Conservation (phyloP, 768 basidiomycete species). For the Trametes coccinea region DNA sequence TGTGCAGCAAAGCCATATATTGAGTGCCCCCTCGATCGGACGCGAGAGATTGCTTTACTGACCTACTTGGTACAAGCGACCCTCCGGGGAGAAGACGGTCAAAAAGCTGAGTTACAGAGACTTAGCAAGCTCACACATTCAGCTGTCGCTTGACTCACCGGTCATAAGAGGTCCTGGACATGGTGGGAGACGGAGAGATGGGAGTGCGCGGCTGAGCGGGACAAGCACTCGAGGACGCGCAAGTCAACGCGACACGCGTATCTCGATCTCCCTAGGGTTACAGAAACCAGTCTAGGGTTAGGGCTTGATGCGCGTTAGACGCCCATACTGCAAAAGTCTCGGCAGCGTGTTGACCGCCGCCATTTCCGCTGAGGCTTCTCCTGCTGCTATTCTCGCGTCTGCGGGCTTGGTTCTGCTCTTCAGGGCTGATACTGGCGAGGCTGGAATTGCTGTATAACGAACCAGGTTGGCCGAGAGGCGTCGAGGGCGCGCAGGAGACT, state of each 20-base stretch:
- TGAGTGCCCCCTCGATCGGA: not conserved
- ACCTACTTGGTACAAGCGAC: slow-evolving; percentile 98
- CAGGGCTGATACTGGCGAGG: not conserved
- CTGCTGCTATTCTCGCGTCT: not conserved
- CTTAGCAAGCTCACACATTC: not conserved
- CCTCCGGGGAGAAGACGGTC: slow-evolving; percentile 97
- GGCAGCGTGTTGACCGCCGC: too few species aligned
- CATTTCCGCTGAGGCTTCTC: not conserved
- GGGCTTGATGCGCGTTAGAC: not conserved
- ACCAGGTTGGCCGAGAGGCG: not conserved
- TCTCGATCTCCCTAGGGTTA: slow-evolving; percentile 15
- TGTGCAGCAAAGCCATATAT: slow-evolving; percentile 32
- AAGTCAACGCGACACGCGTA: slow-evolving; percentile 42
- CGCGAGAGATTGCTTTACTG: slow-evolving; percentile 32
- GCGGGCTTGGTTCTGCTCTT: too few species aligned
- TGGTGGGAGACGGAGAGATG: slow-evolving; percentile 39
- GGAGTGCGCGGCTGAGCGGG: slow-evolving; percentile 10
- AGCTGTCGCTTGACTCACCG: slow-evolving; percentile 45
- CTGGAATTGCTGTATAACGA: not conserved
- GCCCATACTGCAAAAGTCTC: too few species aligned
- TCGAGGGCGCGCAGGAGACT: not conserved
- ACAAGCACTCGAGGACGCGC: slow-evolving; percentile 58
- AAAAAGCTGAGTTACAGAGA: slow-evolving; percentile 61
- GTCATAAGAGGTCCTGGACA: slow-evolving; percentile 96
- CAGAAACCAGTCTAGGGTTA: not conserved